Evolutionary conservation across 345 rosid species (phyloP).

Genomic region (Schrenkiella parvula): DNA sequence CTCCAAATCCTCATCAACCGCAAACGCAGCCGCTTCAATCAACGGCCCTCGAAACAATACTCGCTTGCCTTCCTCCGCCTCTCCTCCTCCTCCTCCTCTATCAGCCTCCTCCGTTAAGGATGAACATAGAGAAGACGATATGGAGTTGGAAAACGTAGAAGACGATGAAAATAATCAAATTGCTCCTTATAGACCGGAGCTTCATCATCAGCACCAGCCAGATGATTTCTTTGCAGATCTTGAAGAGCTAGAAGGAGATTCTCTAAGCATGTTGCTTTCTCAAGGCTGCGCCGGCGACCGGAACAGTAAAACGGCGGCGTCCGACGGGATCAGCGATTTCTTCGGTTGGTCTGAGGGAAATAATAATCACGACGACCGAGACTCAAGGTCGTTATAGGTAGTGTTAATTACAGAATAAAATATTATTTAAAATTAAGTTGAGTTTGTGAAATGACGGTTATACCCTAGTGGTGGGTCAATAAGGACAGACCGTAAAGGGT

Average conservation of each 20-base stretch:
- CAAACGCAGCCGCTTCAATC: background rate
- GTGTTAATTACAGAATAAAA: slow-evolving; percentile 16
- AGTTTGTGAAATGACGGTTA: slow-evolving; percentile 15
- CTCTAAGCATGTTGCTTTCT: slow-evolving; percentile 51
- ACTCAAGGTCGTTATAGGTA: slow-evolving; percentile 24
- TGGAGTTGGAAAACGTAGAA: slow-evolving; percentile 40
- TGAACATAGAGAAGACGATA: slow-evolving; percentile 13
- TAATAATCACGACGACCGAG: slow-evolving; percentile 12
- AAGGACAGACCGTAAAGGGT: background rate
- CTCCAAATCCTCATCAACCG: background rate
- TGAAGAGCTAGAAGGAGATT: slow-evolving; percentile 64
- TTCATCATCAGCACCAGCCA: slow-evolving; percentile 13
- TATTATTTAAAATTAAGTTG: background rate
- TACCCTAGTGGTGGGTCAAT: background rate
- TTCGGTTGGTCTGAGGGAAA: slow-evolving; percentile 31
- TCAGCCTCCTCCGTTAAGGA: slow-evolving; percentile 38
- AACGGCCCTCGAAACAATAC: background rate
- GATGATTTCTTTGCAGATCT: slow-evolving; percentile 69
- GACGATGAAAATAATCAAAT: slow-evolving; percentile 12
- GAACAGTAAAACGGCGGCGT: slow-evolving; percentile 22
- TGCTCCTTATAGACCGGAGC: slow-evolving; percentile 20
- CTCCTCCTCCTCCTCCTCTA: background rate
- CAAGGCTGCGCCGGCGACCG: slow-evolving; percentile 37
- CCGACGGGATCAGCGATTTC: slow-evolving; percentile 49
- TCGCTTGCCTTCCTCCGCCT: background rate